These are phyloP conservation scores for Euphorbia celastroides DNA, from an alignment of 441 rosid genomes.

Conservation along the genomic window DNA sequence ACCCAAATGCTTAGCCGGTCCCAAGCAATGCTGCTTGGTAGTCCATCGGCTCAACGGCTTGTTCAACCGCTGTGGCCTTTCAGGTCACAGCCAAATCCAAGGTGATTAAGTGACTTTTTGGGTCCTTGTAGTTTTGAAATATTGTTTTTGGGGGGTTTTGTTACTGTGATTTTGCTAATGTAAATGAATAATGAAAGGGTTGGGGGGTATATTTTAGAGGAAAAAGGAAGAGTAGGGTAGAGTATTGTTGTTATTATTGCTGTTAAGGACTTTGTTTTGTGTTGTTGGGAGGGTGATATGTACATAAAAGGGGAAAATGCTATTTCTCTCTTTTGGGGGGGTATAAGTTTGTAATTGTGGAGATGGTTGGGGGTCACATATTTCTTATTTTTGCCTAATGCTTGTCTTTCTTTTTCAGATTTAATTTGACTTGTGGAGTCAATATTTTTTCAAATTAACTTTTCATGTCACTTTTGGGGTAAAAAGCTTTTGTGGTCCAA, in stretches of 20 bases:
- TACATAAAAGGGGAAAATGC: slow-evolving; percentile 32
- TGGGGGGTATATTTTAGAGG: slow-evolving; percentile 28
- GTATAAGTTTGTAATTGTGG: slow-evolving; percentile 37
- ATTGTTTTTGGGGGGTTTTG: slow-evolving; percentile 19
- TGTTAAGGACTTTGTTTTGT: slow-evolving; percentile 19
- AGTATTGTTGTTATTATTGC: slow-evolving; percentile 21
- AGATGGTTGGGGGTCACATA: slow-evolving; percentile 29
- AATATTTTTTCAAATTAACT: too few relatives aligned
- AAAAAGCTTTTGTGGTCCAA: too few relatives aligned
- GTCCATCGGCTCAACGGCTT: slow-evolving; percentile 72
- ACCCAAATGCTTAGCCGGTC: slow-evolving; percentile 87
- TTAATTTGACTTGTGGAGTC: not conserved
- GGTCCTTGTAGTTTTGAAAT: slow-evolving; percentile 17
- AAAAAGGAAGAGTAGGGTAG: slow-evolving; percentile 23
- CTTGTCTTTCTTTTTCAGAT: slow-evolving; percentile 28
- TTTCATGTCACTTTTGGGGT: not conserved
- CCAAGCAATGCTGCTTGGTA: slow-evolving; percentile 55
- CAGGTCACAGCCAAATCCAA: slow-evolving; percentile 62
- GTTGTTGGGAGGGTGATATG: slow-evolving; percentile 35
- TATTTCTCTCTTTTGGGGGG: slow-evolving; percentile 24
- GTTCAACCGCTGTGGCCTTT: slow-evolving; percentile 51
- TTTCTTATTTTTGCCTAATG: slow-evolving; percentile 20
- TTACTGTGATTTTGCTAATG: slow-evolving; percentile 32
- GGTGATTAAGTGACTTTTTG: slow-evolving; percentile 37
- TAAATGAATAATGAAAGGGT: slow-evolving; percentile 42